phyloP scores from a whole-genome alignment of 805 yeast species.

The Candida silvicultrix region DNA sequence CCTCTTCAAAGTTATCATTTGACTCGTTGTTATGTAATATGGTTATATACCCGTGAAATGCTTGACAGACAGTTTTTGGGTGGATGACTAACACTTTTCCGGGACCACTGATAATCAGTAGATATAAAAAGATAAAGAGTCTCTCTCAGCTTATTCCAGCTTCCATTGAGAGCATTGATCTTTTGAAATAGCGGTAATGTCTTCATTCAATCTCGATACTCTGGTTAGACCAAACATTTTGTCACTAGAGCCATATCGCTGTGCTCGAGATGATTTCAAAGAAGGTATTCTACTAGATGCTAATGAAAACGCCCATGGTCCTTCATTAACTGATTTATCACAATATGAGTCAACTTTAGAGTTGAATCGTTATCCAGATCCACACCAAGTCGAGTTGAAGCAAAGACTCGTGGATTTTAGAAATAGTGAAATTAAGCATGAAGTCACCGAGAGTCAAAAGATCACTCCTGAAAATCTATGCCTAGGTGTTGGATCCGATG shows the following conservation, averaged over 20 bases:
- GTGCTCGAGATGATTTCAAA: constrained; percentile 94
- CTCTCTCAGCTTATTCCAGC: neutral
- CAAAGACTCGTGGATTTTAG: constrained; percentile 65
- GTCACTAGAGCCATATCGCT: constrained; percentile 81
- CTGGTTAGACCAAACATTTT: constrained; percentile 83
- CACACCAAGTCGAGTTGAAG: constrained; percentile 81
- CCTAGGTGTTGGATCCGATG: constrained; percentile 97
- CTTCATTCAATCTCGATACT: constrained; percentile 42
- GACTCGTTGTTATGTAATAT: neutral
- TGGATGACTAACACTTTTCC: neutral
- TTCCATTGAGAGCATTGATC: no score
- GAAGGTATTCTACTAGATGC: constrained; percentile 90
- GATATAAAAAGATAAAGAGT: neutral
- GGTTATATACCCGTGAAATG: neutral
- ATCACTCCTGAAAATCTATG: constrained; percentile 67
- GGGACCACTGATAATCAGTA: neutral
- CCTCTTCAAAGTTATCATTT: no score
- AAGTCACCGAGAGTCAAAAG: constrained; percentile 18
- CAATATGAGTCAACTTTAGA: constrained; percentile 42
- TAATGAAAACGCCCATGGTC: constrained; percentile 93
- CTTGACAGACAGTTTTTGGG: neutral
- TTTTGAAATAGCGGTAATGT: no score
- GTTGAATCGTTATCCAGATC: constrained; percentile 93
- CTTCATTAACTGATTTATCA: constrained; percentile 48
- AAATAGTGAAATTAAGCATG: constrained; percentile 36